Percentiles rank a stretch among this genome's conserved stretches.
phyloP scores from a whole-genome alignment of 2,329 filamentous ascomycete species.

The Trichoderma harzianum region DNA sequence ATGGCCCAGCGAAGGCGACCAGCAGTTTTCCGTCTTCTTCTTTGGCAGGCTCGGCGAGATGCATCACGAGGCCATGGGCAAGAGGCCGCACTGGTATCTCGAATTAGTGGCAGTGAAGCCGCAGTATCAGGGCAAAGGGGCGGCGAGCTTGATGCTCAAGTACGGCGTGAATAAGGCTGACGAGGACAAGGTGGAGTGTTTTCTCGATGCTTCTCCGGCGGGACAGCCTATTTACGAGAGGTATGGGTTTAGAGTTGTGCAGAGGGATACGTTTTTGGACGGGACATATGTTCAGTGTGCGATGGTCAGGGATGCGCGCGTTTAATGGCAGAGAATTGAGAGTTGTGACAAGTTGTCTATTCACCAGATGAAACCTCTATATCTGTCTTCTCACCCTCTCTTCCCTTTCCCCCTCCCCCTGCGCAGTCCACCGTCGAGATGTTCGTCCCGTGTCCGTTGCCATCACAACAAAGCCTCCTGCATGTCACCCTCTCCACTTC shows the following conservation, averaged over 20 bases:
- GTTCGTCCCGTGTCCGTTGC: background rate
- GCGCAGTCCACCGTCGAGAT: background rate
- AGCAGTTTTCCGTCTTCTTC: slow-evolving; percentile 2
- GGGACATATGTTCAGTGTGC: background rate
- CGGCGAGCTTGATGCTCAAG: slow-evolving; percentile 10
- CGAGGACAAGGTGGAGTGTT: slow-evolving; percentile 12
- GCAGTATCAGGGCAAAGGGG: slow-evolving; percentile 4
- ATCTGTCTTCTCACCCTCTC: background rate
- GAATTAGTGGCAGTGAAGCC: slow-evolving; percentile 3
- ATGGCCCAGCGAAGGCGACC: slow-evolving; percentile 11
- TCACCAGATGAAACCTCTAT: background rate
- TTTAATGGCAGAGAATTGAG: background rate
- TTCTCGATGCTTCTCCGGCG: slow-evolving; percentile 1
- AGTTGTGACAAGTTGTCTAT: background rate
- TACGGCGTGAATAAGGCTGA: slow-evolving; percentile 5
- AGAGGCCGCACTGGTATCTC: slow-evolving; percentile 14
- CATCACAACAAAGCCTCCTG: background rate
- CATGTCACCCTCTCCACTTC: background rate
- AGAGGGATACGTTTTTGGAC: background rate
- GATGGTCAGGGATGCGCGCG: background rate
- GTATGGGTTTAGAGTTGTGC: slow-evolving; percentile 8
- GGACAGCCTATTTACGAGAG: slow-evolving; percentile 12
- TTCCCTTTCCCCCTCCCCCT: too few species aligned
- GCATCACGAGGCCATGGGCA: slow-evolving; percentile 7
- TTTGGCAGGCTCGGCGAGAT: slow-evolving; percentile 8